Percentiles rank a stretch among this genome's conserved stretches.
Evolutionary conservation across 2,329 filamentous ascomycete genomes (phyloP).

Genomic region (Curvularia hawaiiensis): DNA sequence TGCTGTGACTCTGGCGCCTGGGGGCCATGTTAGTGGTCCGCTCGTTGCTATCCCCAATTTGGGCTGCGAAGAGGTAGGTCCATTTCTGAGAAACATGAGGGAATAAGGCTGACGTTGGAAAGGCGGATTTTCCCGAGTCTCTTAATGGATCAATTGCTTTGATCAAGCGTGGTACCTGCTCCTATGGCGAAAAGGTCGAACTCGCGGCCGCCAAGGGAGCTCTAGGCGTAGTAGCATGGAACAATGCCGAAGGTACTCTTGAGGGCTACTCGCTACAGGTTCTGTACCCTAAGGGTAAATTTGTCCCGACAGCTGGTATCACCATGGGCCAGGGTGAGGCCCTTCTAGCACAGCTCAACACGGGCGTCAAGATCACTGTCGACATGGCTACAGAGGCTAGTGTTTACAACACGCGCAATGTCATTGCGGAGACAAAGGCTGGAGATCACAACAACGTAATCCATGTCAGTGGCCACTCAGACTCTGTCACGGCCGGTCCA

Average conservation of each 20-base stretch:
- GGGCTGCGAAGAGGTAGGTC: slow-evolving; percentile 41
- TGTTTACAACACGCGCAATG: slow-evolving; percentile 51
- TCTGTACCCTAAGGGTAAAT: slow-evolving; percentile 59
- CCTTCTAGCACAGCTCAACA: slow-evolving; percentile 59
- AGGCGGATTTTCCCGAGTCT: slow-evolving; percentile 65
- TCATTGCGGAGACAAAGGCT: slow-evolving; percentile 64
- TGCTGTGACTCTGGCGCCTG: slow-evolving; percentile 38
- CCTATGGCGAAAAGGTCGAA: slow-evolving; percentile 73
- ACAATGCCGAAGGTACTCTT: slow-evolving; percentile 66
- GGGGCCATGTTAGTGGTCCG: slow-evolving; percentile 37
- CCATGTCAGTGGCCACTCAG: slow-evolving; percentile 63
- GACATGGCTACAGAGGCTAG: slow-evolving; percentile 34
- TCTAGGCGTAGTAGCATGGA: slow-evolving; percentile 71
- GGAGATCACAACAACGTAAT: slow-evolving; percentile 66
- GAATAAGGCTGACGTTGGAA: slow-evolving; percentile 1
- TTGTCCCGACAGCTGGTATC: slow-evolving; percentile 72
- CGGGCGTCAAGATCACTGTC: slow-evolving; percentile 39
- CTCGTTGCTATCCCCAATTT: slow-evolving; percentile 42
- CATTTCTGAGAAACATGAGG: not conserved
- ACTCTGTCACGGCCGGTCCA: slow-evolving; percentile 65
- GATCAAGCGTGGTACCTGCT: slow-evolving; percentile 70
- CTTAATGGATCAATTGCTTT: slow-evolving; percentile 70
- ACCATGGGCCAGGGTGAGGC: slow-evolving; percentile 64
- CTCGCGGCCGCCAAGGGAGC: slow-evolving; percentile 64
- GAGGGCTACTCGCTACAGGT: slow-evolving; percentile 43